Evolutionary conservation across 2,329 filamentous ascomycete species (phyloP).

Genomic region (Colletotrichum plurivorum): DNA sequence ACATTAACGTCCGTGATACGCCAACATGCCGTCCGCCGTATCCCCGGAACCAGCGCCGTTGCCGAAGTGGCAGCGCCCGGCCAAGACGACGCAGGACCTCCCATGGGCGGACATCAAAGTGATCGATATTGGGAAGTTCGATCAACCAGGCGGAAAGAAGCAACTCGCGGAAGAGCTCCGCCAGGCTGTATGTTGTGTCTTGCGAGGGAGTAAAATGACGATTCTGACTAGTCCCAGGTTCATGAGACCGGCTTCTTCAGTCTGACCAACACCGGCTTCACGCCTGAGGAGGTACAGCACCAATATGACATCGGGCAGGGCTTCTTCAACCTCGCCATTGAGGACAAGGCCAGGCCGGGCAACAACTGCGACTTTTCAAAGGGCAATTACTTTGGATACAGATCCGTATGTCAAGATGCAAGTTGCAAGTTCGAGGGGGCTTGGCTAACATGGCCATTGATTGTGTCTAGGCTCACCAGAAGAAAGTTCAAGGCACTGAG

Average conservation of each 20-base stretch:
- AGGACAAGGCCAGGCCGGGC: conserved; percentile 62
- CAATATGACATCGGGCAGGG: conserved; percentile 69
- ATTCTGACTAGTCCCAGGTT: conserved; percentile 39
- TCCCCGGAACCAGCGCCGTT: conserved; percentile 29
- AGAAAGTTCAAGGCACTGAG: conserved; percentile 45
- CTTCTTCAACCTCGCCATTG: conserved; percentile 64
- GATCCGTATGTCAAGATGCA: conserved; percentile 45
- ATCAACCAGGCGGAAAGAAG: conserved; percentile 64
- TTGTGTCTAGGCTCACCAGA: conserved; percentile 49
- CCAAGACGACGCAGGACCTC: conserved; percentile 46
- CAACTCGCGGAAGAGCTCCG: conserved; percentile 64
- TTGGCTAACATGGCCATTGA: neutral
- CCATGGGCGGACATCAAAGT: conserved; percentile 68
- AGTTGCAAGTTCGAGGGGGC: neutral
- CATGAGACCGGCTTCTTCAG: conserved; percentile 64
- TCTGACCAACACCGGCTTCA: conserved; percentile 67
- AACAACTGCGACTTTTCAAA: conserved; percentile 59
- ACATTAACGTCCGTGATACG: neutral
- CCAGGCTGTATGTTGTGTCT: conserved; percentile 56
- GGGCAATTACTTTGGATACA: conserved; percentile 65
- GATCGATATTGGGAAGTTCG: conserved; percentile 64
- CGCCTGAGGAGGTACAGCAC: conserved; percentile 64
- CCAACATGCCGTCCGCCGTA: conserved; percentile 35
- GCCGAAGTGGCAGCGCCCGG: conserved; percentile 47
- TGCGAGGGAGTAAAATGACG: too few species aligned